Conservation (phyloP, 2,329 filamentous ascomycete genomes). For the Cladophialophora bantiana region DNA sequence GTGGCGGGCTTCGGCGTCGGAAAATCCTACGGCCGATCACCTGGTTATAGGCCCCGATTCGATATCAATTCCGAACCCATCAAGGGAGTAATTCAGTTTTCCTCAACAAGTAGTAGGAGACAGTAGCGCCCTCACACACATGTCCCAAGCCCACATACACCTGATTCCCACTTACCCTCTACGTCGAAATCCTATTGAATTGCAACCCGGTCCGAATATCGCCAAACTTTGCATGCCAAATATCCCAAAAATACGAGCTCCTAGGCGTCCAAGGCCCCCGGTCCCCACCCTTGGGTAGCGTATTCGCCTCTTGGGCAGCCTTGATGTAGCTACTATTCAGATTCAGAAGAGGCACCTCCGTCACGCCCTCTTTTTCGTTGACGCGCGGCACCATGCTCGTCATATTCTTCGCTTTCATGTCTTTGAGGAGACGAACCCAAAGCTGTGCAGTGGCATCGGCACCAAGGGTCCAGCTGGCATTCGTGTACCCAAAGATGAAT, state of each 20-base stretch:
- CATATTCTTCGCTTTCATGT: conserved; percentile 30
- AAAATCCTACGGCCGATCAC: not conserved
- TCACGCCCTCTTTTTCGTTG: conserved; percentile 24
- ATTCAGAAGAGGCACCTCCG: conserved; percentile 44
- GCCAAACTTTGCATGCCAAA: conserved; percentile 49
- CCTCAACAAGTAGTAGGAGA: not conserved
- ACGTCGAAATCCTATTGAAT: conserved; percentile 35
- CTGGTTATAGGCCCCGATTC: not conserved
- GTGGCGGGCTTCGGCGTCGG: not conserved
- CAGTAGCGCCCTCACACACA: not conserved
- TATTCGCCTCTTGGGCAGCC: conserved; percentile 41
- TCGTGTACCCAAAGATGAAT: conserved; percentile 53
- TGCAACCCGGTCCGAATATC: conserved; percentile 34
- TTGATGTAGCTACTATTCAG: conserved; percentile 52
- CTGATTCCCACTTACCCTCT: conserved; percentile 1
- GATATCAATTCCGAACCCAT: not conserved
- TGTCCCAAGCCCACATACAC: not conserved
- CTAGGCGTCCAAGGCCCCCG: conserved; percentile 51
- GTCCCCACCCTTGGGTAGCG: conserved; percentile 49
- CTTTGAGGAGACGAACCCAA: conserved; percentile 48
- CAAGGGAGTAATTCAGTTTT: not conserved
- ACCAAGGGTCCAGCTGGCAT: conserved; percentile 55
- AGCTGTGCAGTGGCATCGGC: conserved; percentile 53
- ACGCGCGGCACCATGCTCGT: conserved; percentile 32
- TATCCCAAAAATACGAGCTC: conserved; percentile 49